These are phyloP conservation scores for Crataegus laevigata DNA, from an alignment of 306 rosid species.

Conservation along the genomic window DNA sequence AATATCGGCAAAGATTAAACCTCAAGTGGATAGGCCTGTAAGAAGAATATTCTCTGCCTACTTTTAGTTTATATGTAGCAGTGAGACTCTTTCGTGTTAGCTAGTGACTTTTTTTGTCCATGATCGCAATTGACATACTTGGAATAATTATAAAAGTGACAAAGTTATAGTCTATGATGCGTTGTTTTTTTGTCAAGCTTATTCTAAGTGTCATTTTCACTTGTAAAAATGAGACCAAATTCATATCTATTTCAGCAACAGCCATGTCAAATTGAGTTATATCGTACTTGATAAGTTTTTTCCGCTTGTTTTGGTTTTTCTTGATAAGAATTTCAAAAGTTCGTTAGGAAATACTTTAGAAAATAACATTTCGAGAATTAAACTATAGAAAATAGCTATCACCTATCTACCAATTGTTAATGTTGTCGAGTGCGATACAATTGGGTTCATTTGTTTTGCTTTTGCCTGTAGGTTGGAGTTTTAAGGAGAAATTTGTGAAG, in stretches of 20 bases:
- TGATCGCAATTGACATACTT: neutral
- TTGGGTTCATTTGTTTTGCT: neutral
- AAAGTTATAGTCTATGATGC: neutral
- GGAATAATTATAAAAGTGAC: neutral
- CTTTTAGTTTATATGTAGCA: neutral
- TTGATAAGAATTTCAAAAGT: neutral
- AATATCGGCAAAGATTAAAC: neutral
- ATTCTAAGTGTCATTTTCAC: neutral
- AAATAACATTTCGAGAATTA: neutral
- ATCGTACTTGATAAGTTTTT: neutral
- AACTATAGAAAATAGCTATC: neutral
- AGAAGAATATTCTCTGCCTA: neutral
- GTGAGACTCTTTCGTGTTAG: neutral
- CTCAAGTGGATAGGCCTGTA: conserved; percentile 1
- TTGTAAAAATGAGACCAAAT: neutral
- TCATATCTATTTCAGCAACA: neutral
- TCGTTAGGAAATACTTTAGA: neutral
- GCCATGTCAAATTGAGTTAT: neutral
- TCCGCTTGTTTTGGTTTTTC: neutral
- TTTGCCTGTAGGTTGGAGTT: neutral
- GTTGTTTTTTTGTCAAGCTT: neutral
- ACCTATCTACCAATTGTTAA: neutral
- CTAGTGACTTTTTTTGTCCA: neutral
- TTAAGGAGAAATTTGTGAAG: neutral
- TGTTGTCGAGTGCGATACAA: neutral